A percentile compares a stretch with the other conserved stretches of the same genome.
Evolutionary conservation across 163 green algal genomes (phyloP).

Genomic region (Chlamydomonas reinhardtii): DNA sequence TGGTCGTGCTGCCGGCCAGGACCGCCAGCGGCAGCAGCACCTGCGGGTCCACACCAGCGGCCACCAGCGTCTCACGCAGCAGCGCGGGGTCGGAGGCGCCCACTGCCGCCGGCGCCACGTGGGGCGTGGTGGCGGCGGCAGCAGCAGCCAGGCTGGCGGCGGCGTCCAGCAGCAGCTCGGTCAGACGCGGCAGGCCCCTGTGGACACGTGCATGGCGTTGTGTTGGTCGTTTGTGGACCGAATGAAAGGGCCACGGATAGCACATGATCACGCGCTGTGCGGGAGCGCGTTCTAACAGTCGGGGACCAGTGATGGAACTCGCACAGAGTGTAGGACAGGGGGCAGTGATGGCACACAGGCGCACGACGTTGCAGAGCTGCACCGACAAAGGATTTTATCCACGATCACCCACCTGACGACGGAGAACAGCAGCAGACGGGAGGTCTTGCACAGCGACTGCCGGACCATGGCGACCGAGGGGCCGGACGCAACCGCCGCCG

Average conservation of each 20-base stretch:
- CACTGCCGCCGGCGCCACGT: neutral
- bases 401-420: neutral
- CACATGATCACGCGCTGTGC: too few relatives aligned
- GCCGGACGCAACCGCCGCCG: neutral
- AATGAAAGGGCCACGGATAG: too few relatives aligned
- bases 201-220: neutral
- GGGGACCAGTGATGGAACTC: too few relatives aligned
- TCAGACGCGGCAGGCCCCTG: constrained; percentile 1
- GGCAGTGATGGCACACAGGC: too few relatives aligned
- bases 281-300: too few relatives aligned
- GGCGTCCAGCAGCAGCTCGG: constrained; percentile 23
- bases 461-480: neutral
- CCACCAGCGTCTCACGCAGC: neutral
- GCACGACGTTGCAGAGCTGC: too few relatives aligned
- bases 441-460: neutral
- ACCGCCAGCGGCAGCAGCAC: constrained; percentile 36
- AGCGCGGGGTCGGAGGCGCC: neutral
- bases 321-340: too few relatives aligned
- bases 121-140: neutral
- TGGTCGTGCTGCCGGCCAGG: constrained; percentile 7
- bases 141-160: neutral
- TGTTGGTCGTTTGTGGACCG: too few relatives aligned
- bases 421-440: neutral
- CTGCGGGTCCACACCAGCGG: constrained; percentile 6
- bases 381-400: too few relatives aligned